phyloP scores from a whole-genome alignment of 768 basidiomycete genomes.

The Lactarius sanguifluus region DNA sequence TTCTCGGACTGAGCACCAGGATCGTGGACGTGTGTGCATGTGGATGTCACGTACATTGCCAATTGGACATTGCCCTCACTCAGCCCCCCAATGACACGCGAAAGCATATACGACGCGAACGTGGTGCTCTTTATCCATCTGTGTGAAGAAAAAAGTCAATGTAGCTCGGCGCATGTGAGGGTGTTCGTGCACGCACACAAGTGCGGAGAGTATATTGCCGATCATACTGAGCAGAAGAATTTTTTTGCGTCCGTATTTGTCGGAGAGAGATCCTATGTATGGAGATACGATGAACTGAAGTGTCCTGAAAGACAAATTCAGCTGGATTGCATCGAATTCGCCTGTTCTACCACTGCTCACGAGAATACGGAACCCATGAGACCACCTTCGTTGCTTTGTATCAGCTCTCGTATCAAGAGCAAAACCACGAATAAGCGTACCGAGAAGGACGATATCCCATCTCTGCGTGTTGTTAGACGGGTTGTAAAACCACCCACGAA shows the following conservation, averaged over 20 bases:
- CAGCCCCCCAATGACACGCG: conserved; percentile 87
- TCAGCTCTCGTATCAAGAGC: conserved; percentile 7
- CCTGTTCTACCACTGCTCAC: conserved; percentile 50
- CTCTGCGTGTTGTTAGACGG: conserved; percentile 60
- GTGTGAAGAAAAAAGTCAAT: conserved; percentile 20
- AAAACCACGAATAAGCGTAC: conserved; percentile 39
- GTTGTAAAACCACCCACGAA: conserved; percentile 66
- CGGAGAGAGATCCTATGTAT: conserved; percentile 77
- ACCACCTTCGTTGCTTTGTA: conserved; percentile 50
- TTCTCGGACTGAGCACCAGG: conserved; percentile 34
- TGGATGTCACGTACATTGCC: conserved; percentile 66
- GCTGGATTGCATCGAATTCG: neutral
- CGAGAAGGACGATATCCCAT: conserved; percentile 96
- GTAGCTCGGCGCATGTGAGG: conserved; percentile 8
- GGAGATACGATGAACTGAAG: conserved; percentile 86
- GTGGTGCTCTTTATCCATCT: conserved; percentile 91
- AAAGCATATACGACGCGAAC: conserved; percentile 87
- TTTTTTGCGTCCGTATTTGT: conserved; percentile 85
- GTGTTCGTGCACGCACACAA: conserved; percentile 56
- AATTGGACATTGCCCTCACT: conserved; percentile 98
- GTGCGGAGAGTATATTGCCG: conserved; percentile 89
- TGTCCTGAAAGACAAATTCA: conserved; percentile 45
- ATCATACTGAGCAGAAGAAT: conserved; percentile 86
- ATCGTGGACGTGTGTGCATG: neutral
- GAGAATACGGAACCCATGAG: conserved; percentile 94